These are phyloP conservation scores for Erodium chrysanthum DNA, from an alignment of 441 rosid genomes.

Conservation along the genomic window DNA sequence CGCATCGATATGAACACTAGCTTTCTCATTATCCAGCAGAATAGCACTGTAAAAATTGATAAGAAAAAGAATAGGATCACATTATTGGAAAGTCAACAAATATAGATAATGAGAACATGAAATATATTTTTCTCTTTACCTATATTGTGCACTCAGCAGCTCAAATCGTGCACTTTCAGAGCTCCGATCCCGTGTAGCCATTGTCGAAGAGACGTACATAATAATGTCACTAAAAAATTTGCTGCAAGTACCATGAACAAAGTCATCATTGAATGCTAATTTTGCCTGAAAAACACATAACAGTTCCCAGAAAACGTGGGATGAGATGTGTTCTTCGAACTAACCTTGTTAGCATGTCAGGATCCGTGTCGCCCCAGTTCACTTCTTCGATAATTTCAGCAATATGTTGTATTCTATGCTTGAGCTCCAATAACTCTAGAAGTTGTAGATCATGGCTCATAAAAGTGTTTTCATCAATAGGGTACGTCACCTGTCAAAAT, in stretches of 20 bases:
- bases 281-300: not conserved
- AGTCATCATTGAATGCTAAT: conserved; percentile 19
- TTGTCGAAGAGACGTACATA: conserved; percentile 79
- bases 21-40: conserved; percentile 53
- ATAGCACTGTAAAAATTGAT: conserved; percentile 58
- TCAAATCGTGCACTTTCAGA: conserved; percentile 94
- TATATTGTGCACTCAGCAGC: conserved; percentile 62
- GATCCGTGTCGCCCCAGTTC: conserved; percentile 74
- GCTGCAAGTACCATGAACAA: conserved; percentile 42
- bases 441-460: conserved; percentile 77
- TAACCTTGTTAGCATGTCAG: conserved; percentile 88
- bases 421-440: conserved; percentile 79
- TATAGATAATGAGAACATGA: not conserved
- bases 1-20: conserved; percentile 84
- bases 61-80: conserved; percentile 6
- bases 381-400: conserved; percentile 71
- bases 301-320: not conserved
- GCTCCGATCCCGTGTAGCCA: conserved; percentile 81
- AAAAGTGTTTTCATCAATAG: conserved; percentile 50
- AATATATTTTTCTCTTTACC: conserved; percentile 32
- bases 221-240: conserved; percentile 76
- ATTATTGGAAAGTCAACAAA: not conserved
- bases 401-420: conserved; percentile 69
- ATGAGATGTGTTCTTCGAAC: conserved; percentile 12
- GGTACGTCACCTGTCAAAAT: conserved; percentile 49